A percentile compares a stretch with the other conserved stretches of the same genome.
phyloP scores from a whole-genome alignment of 2,329 filamentous ascomycete species.

The Botryosphaeria dothidea region DNA sequence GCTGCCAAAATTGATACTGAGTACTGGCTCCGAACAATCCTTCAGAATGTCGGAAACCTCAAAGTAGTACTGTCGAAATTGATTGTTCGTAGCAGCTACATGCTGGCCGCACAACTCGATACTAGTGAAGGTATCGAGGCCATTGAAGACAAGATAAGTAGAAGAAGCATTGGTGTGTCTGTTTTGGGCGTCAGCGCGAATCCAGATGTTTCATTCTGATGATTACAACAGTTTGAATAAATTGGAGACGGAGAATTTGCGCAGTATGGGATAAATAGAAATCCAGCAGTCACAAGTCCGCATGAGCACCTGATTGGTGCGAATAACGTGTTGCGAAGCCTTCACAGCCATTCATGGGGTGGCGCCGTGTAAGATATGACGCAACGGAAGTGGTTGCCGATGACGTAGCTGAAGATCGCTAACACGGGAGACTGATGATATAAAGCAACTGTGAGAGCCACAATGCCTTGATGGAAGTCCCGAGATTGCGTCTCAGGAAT shows the following conservation, averaged over 20 bases:
- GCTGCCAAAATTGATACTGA: constrained; percentile 59
- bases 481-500: constrained; percentile 38
- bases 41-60: constrained; percentile 53
- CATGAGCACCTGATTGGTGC: not conserved
- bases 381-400: not conserved
- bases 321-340: not conserved
- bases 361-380: constrained; percentile 4
- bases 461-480: not conserved
- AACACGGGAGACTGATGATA: not conserved
- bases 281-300: not conserved
- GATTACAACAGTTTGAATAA: not conserved
- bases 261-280: not conserved
- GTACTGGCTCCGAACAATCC: constrained; percentile 42
- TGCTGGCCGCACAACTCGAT: constrained; percentile 57
- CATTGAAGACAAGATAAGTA: constrained; percentile 62
- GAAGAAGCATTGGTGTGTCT: constrained; percentile 33
- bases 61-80: constrained; percentile 64
- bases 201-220: not conserved
- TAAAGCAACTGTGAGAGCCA: not conserved
- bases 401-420: not conserved
- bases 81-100: constrained; percentile 61
- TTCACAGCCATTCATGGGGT: not conserved
- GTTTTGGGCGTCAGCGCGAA: not conserved
- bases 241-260: not conserved
- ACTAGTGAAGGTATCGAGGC: constrained; percentile 62